Evolutionary conservation across 2,329 filamentous ascomycete species (phyloP).

Genomic region (Paramyrothecium sp.): DNA sequence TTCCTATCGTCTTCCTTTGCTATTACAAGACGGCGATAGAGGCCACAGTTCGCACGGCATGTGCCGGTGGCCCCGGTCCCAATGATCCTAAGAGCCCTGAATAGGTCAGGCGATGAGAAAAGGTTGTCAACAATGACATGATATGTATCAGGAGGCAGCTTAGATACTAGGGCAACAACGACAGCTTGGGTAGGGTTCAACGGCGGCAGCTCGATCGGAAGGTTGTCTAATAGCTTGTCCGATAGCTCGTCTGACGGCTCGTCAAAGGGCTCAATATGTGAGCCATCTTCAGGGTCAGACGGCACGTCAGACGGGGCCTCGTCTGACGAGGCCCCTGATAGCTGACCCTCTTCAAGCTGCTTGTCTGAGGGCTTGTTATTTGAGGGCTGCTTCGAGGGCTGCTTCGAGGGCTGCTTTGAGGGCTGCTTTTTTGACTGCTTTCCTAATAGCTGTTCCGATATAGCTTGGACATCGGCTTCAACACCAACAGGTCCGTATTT

Average conservation of each 20-base stretch:
- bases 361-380: not conserved
- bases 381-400: not conserved
- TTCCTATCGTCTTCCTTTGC: conserved; percentile 1
- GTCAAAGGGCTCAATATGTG: not conserved
- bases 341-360: not conserved
- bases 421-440: no score
- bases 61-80: conserved; percentile 10
- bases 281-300: not conserved
- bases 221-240: not conserved
- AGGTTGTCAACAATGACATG: no score
- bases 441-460: no score
- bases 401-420: no score
- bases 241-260: not conserved
- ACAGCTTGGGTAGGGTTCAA: no score
- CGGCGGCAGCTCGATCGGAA: conserved; percentile 1
- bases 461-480: not conserved
- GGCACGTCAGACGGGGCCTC: not conserved
- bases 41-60: conserved; percentile 9
- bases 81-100: conserved; percentile 4
- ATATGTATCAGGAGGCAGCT: no score
- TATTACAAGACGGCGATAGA: conserved; percentile 4
- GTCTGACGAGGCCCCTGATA: not conserved
- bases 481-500: not conserved
- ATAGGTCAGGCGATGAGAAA: conserved; percentile 1
- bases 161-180: no score